Percentiles rank a stretch among this genome's conserved stretches.
Evolutionary conservation across 2,329 filamentous ascomycete species (phyloP).

Genomic region (Alternaria gansuensis): DNA sequence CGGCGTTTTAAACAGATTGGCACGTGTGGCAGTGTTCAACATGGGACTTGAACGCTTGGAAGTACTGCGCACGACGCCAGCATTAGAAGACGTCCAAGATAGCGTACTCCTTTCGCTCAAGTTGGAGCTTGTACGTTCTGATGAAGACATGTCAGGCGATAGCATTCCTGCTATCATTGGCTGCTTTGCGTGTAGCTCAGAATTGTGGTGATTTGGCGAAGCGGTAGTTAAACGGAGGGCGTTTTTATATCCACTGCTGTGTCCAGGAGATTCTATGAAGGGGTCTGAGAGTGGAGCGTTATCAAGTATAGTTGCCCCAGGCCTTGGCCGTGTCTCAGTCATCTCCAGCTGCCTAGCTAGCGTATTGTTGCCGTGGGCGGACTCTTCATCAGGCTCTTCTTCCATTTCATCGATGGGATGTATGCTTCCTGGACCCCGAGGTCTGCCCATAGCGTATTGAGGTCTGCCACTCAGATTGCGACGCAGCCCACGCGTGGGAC

Average conservation of each 20-base stretch:
- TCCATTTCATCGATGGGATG: constrained; percentile 71
- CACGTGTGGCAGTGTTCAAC: constrained; percentile 39
- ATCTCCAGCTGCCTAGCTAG: constrained; percentile 37
- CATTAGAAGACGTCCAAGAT: constrained; percentile 55
- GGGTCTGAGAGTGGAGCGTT: constrained; percentile 52
- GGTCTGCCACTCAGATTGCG: constrained; percentile 52
- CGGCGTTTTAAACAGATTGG: constrained; percentile 48
- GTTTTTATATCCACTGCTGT: constrained; percentile 37
- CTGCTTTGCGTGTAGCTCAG: constrained; percentile 2
- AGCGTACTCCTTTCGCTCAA: constrained; percentile 63
- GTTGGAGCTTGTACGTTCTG: constrained; percentile 64
- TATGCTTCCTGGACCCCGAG: constrained; percentile 63
- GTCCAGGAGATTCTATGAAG: constrained; percentile 52
- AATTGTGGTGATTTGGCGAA: constrained; percentile 34
- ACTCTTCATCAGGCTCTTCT: constrained; percentile 57
- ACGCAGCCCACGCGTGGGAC: constrained; percentile 59
- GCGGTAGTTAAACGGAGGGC: constrained; percentile 35
- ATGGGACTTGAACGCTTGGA: constrained; percentile 57
- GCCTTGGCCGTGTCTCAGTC: constrained; percentile 31
- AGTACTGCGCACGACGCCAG: constrained; percentile 56
- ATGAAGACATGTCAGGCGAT: constrained; percentile 59
- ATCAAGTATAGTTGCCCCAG: constrained; percentile 37
- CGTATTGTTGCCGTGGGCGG: constrained; percentile 27
- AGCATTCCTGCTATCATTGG: constrained; percentile 45
- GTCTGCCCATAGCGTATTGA: constrained; percentile 60